Evolutionary conservation across 2,329 filamentous ascomycete species (phyloP).

Genomic region (Falciphora oryzae): DNA sequence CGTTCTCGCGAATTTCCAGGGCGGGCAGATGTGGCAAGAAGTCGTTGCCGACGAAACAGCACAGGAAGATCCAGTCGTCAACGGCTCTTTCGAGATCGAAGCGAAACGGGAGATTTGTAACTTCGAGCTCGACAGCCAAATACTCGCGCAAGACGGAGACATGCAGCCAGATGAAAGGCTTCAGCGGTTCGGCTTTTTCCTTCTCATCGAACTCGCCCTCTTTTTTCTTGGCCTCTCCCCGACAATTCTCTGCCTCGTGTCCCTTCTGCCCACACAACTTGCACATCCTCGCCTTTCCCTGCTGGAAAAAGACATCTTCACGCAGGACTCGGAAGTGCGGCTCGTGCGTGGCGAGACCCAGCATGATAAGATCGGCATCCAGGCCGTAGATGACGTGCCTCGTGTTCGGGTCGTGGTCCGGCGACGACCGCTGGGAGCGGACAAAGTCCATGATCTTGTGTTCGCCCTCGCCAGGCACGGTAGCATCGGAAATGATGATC

Average conservation of each 20-base stretch:
- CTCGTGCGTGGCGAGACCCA: constrained; percentile 94
- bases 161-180: constrained; percentile 98
- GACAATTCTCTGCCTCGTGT: constrained; percentile 82
- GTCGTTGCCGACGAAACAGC: constrained; percentile 98
- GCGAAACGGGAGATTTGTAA: constrained; percentile 75
- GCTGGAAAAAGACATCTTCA: constrained; percentile 93
- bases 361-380: constrained; percentile 97
- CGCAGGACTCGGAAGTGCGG: constrained; percentile 93
- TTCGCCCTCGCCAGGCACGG: constrained; percentile 94
- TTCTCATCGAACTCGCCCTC: constrained; percentile 78
- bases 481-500: constrained; percentile 97
- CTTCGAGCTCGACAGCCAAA: constrained; percentile 79
- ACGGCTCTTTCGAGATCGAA: constrained; percentile 93
- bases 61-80: constrained; percentile 99
- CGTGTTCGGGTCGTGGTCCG: constrained; percentile 92
- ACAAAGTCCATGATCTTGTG: constrained; percentile 99
- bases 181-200: constrained; percentile 60
- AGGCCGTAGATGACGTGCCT: constrained; percentile 97
- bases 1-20: constrained; percentile 92
- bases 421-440: constrained; percentile 82
- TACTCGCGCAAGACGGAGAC: constrained; percentile 91
- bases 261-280: constrained; percentile 87
- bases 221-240: constrained; percentile 71
- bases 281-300: constrained; percentile 76
- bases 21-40: constrained; percentile 97